Evolutionary conservation across 139 green algal species (phyloP), one percentile per base, ranked within the genome.

Genomic region (Mychonastes homosphaera): DNA sequence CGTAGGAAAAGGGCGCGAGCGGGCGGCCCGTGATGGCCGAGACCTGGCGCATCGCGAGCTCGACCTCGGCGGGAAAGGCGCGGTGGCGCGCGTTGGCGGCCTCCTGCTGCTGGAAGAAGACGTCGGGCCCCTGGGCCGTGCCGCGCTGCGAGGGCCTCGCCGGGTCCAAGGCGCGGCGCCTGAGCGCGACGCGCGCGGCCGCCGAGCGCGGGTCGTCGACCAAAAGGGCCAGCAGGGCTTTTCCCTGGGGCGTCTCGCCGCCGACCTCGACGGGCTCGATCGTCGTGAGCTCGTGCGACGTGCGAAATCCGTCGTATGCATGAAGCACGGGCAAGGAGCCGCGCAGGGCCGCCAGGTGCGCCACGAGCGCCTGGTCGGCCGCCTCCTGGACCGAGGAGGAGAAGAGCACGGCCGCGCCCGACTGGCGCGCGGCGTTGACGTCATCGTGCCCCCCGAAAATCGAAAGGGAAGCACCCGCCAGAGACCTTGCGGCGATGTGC

Each of bases 391-490:
- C 15, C 15, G 38, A 13, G 38, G 38, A 45, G 38, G 50, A 69
- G 65, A 64, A 76, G 51, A 83, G 59, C 72, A 83, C 75, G 21
- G 58, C 48, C 76, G 72, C 80, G 38, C 76, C 76, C 19, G 62
- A 67, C 58, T 74, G 61, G 26, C 74, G 67, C 35, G 77, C 74
- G 21, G 74, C 69, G 70, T 76, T 76, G 13, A 73, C 74, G 49
- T 78, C 69, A 54, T 81, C 70, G 58, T 82, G 75, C 65, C 79
- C 75, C 9, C 75, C 75, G 55, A 82, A 82, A 58, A 82, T 82
- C 63, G 60, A 73, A 9, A 82, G 71, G 6, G 75, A 71, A 29
- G 79, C 64, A 15, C 69, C 69, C 27, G 75, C 75, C 27, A 82
- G 51, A 1, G 74, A 67, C 34, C 75, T 64, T 1, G 75, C 75